Conservation (phyloP, 108 stramenopile species). For the Skeletonema marinoi region DNA sequence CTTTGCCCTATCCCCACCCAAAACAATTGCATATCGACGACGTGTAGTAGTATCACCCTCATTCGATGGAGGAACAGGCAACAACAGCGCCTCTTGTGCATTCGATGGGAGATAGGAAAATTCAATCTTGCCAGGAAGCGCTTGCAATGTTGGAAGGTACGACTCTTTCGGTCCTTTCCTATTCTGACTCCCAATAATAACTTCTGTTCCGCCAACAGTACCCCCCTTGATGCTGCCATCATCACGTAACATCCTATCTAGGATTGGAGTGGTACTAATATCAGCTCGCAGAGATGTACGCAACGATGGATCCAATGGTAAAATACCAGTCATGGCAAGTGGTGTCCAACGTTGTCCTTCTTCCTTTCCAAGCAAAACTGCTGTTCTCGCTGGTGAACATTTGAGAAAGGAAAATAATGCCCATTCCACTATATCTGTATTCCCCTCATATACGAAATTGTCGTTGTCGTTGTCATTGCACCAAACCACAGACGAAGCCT, state of each 20-base stretch:
- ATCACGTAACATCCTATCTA: slow-evolving; percentile 62
- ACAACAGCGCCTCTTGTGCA: slow-evolving; percentile 70
- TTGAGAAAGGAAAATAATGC: slow-evolving; percentile 60
- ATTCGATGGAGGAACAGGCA: slow-evolving; percentile 40
- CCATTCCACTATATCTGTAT: slow-evolving; percentile 48
- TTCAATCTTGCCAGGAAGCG: slow-evolving; percentile 78
- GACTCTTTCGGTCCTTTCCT: slow-evolving; percentile 58
- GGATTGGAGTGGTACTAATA: slow-evolving; percentile 59
- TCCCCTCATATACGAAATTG: neutral
- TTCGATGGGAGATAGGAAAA: slow-evolving; percentile 81
- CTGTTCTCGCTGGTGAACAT: slow-evolving; percentile 73
- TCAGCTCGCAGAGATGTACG: slow-evolving; percentile 1
- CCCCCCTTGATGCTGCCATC: slow-evolving; percentile 38
- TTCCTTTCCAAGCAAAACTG: slow-evolving; percentile 51
- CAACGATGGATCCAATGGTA: slow-evolving; percentile 39
- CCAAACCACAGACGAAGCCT: slow-evolving; percentile 33
- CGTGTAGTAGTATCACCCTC: neutral
- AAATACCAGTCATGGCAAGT: slow-evolving; percentile 54
- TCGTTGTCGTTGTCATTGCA: neutral
- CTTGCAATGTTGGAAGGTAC: slow-evolving; percentile 85
- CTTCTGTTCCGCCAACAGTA: slow-evolving; percentile 28
- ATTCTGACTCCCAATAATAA: slow-evolving; percentile 8
- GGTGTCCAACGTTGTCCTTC: slow-evolving; percentile 50
- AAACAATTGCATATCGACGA: slow-evolving; percentile 55
- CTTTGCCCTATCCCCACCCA: slow-evolving; percentile 79